These are phyloP conservation scores for Aspergillus neoniger DNA, from an alignment of 2,329 filamentous ascomycete species.

Conservation along the genomic window DNA sequence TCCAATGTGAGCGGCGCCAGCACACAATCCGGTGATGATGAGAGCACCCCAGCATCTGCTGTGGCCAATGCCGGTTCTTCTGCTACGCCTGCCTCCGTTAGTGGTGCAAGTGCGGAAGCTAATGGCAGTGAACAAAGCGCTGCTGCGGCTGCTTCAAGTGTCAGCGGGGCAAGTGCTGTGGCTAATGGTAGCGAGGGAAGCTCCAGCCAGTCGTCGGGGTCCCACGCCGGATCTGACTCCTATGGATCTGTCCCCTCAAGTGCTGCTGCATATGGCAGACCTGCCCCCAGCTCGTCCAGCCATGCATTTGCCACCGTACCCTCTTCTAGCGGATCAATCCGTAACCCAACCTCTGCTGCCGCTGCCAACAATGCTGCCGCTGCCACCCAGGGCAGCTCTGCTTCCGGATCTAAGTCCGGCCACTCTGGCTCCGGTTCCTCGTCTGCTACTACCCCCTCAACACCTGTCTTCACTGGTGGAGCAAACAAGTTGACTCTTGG, in stretches of 20 bases:
- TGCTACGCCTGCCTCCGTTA: not conserved
- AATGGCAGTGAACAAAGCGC: not conserved
- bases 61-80: not conserved
- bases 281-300: not conserved
- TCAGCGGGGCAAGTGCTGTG: not conserved
- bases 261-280: not conserved
- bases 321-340: not conserved
- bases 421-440: conserved; percentile 6
- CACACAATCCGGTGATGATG: not conserved
- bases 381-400: not conserved
- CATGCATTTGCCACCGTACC: not conserved
- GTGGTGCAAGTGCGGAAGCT: not conserved
- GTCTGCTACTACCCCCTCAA: conserved; percentile 18
- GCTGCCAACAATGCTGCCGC: not conserved
- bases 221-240: not conserved
- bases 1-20: not conserved
- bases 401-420: conserved; percentile 6
- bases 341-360: not conserved
- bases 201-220: not conserved
- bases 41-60: not conserved
- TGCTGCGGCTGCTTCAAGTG: not conserved
- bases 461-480: conserved; percentile 28
- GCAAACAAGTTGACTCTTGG: conserved; percentile 23
- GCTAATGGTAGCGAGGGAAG: not conserved
- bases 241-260: not conserved